Evolutionary conservation across 2,329 filamentous ascomycete genomes (phyloP).

Genomic region (Harringtonia aguacate): DNA sequence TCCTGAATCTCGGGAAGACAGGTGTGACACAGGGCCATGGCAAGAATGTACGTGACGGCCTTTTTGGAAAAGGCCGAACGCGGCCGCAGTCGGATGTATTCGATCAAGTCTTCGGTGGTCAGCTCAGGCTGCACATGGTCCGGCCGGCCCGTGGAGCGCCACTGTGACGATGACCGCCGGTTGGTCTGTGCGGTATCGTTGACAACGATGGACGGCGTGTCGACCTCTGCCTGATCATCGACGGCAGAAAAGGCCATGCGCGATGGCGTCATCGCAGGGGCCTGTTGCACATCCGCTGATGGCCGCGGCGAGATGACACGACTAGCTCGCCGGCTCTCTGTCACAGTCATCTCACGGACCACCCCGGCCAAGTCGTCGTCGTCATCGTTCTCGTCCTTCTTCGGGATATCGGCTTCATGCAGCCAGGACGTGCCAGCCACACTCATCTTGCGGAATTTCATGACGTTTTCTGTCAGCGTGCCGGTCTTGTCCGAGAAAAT

Average conservation of each 20-base stretch:
- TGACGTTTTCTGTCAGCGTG: conserved; percentile 86
- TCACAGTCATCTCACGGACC: no score
- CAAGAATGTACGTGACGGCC: conserved; percentile 72
- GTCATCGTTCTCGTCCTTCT: conserved; percentile 10
- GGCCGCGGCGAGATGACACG: no score
- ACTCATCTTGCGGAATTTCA: conserved; percentile 91
- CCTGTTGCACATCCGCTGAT: no score
- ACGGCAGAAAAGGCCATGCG: no score
- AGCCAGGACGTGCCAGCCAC: conserved; percentile 84
- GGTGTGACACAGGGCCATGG: conserved; percentile 80
- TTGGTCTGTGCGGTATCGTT: conserved; percentile 11
- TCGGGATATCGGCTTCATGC: conserved; percentile 60
- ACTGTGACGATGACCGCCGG: conserved; percentile 36
- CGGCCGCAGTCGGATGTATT: conserved; percentile 66
- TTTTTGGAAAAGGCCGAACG: conserved; percentile 68
- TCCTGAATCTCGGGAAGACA: conserved; percentile 72
- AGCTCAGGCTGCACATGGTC: conserved; percentile 43
- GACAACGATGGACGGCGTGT: background rate
- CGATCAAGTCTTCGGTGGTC: conserved; percentile 63
- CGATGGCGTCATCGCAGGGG: no score
- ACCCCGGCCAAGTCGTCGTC: background rate
- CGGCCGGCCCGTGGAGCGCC: conserved; percentile 36
- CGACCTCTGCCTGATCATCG: background rate
- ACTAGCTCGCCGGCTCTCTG: background rate
- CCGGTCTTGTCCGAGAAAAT: conserved; percentile 94